Base-by-base conservation (phyloP, 192 early-diverging fungal species). In the Podila epicladia region DNA sequence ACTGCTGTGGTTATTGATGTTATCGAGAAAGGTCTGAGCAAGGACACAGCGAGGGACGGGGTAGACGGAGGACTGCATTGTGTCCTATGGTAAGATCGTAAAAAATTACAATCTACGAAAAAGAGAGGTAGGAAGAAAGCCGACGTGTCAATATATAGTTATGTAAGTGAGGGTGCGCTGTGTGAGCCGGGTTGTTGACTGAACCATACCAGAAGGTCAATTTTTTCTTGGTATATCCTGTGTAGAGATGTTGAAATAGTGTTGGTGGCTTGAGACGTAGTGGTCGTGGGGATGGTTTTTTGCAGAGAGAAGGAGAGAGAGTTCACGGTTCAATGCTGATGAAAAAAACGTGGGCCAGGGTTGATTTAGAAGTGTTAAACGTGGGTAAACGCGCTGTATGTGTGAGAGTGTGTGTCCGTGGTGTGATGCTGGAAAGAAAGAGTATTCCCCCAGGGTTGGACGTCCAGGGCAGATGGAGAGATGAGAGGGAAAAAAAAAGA, bases 21-120 rank as follows among this genome's bases (percentile, higher is more conserved):
- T 72, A 57, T 72, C 71, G 45, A 80, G 69, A 48, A 50, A 72
- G 20, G 17, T 72, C 37, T 73, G 76, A 20, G 70, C 65, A 7
- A 67, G 60, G 6, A 64, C 65, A 17, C 70, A 80, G 37, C 60
- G 58, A 4, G 75, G 75, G 4, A 78, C 58, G 4, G 60, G 60
- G 50, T 63, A 65, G 13, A 20, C 50, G 28, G 55, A 31, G 1
- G 65, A 78, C 29, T 78, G 75, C 69, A 77, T 77, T n/a, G 35
- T 50, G 28, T 13, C 22, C n/a, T 19, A 17, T 12, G 64, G 28
- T 5, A 2, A 28, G 20, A 17, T 48, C 13, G 38, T 48, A 11
- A 6, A 9, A 20, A 51, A 9, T 9, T 9, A 2, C n/a, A 17
- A 50, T 45, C 41, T 45, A 17, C 4, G 41, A 13, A 45, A 45